These are phyloP conservation scores for Astrocystis sublimbata DNA, from an alignment of 495 filamentous ascomycete species.

Conservation along the genomic window DNA sequence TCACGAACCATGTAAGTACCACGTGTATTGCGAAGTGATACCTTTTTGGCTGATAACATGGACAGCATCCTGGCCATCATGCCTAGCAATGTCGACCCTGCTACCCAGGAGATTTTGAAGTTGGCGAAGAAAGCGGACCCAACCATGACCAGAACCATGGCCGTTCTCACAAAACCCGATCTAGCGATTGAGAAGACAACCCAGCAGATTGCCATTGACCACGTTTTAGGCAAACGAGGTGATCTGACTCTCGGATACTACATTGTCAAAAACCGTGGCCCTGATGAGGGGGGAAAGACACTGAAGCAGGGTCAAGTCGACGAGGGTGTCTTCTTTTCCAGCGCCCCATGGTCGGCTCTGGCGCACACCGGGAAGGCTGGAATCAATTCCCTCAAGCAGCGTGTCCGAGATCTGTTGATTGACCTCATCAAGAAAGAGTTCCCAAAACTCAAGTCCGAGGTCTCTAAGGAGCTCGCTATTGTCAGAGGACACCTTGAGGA, in stretches of 20 bases:
- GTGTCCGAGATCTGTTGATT: conserved; percentile 46
- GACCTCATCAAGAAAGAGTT: conserved; percentile 54
- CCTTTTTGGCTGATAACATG: neutral
- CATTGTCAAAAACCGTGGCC: conserved; percentile 56
- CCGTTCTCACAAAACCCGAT: conserved; percentile 62
- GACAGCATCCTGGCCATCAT: conserved; percentile 58
- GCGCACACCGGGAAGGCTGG: conserved; percentile 47
- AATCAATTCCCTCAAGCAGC: conserved; percentile 46
- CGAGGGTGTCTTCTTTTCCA: conserved; percentile 42
- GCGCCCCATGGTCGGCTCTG: conserved; percentile 48
- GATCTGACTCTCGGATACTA: conserved; percentile 53
- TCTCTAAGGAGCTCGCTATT: conserved; percentile 41
- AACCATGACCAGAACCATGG: conserved; percentile 52
- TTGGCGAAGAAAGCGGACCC: conserved; percentile 52
- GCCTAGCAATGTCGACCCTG: conserved; percentile 59
- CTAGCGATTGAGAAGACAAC: conserved; percentile 52
- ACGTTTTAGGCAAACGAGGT: conserved; percentile 44
- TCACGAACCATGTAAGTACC: conserved; percentile 28
- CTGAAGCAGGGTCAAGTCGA: conserved; percentile 31
- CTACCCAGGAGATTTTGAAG: conserved; percentile 60
- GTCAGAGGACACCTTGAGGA: conserved; percentile 34
- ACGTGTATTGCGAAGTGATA: neutral
- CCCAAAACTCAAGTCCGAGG: conserved; percentile 49
- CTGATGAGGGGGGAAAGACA: conserved; percentile 32
- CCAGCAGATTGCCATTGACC: conserved; percentile 47